A percentile compares a stretch with the other conserved stretches of the same genome.
phyloP scores from a whole-genome alignment of 2,329 filamentous ascomycete genomes.

The Epichloe bromicola region DNA sequence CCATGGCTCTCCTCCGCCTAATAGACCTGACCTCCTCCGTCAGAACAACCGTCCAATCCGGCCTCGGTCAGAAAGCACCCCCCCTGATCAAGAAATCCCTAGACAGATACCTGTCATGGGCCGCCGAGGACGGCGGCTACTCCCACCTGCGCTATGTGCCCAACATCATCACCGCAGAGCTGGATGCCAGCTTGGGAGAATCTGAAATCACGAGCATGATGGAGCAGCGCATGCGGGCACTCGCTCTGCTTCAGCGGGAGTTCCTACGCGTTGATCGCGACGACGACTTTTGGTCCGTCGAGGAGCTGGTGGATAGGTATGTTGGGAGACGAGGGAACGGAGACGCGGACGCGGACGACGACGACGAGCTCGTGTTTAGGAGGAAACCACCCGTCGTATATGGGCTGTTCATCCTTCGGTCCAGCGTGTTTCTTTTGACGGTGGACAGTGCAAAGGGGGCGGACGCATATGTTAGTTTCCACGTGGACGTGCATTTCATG shows the following conservation, averaged over 20 bases:
- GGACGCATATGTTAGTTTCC: constrained; percentile 26
- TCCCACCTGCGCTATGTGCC: constrained; percentile 21
- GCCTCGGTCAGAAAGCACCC: constrained; percentile 19
- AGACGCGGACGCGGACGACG: constrained; percentile 2
- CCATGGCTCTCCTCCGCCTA: constrained; percentile 23
- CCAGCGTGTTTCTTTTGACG: constrained; percentile 26
- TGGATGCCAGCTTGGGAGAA: constrained; percentile 19
- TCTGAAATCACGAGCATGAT: constrained; percentile 22
- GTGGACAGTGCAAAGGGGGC: constrained; percentile 24
- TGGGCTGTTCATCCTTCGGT: constrained; percentile 29
- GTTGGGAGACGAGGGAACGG: not conserved
- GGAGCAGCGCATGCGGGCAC: constrained; percentile 20
- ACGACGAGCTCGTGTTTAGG: constrained; percentile 11
- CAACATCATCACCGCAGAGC: constrained; percentile 25
- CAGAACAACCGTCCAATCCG: constrained; percentile 22
- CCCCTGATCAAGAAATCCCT: constrained; percentile 23
- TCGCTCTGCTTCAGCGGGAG: constrained; percentile 24
- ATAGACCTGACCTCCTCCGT: constrained; percentile 26
- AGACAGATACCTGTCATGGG: constrained; percentile 25
- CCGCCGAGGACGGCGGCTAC: constrained; percentile 27
- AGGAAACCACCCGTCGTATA: constrained; percentile 28
- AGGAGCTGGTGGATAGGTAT: constrained; percentile 5
- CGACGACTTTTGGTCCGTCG: constrained; percentile 19
- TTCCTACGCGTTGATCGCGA: constrained; percentile 18
- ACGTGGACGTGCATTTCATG: constrained; percentile 27